Conservation (phyloP, 2,329 filamentous ascomycete genomes). For the Ambrosiella beaveri region DNA sequence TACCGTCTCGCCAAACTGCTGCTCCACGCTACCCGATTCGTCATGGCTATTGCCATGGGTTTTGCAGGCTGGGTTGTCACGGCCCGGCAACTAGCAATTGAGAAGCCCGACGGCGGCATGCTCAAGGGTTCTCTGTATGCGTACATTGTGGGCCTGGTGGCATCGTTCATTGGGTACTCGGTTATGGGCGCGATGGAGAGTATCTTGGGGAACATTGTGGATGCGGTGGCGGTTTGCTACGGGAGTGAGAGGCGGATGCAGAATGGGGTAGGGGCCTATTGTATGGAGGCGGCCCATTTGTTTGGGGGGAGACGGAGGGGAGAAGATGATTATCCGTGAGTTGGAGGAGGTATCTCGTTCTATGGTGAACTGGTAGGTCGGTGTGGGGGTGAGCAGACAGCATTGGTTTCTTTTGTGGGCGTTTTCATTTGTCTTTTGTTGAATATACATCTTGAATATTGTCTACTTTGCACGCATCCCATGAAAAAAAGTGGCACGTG, state of each 20-base stretch:
- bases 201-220: constrained; percentile 69
- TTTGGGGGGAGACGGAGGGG: constrained; percentile 41
- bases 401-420: background rate
- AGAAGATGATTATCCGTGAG: constrained; percentile 7
- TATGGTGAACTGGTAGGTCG: background rate
- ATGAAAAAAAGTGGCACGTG: too few species aligned
- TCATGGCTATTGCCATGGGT: constrained; percentile 77
- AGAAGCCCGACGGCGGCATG: constrained; percentile 32
- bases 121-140: constrained; percentile 75
- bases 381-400: background rate
- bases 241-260: constrained; percentile 65
- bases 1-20: constrained; percentile 85
- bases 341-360: background rate
- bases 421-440: background rate
- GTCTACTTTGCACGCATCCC: too few species aligned
- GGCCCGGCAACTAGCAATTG: constrained; percentile 56
- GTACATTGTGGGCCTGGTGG: constrained; percentile 82
- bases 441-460: background rate
- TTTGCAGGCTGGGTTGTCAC: constrained; percentile 96
- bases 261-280: constrained; percentile 58
- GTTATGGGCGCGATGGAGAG: constrained; percentile 83
- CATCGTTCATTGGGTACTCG: constrained; percentile 87
- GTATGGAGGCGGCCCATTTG: constrained; percentile 74
- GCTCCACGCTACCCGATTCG: constrained; percentile 74
- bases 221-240: constrained; percentile 84